phyloP scores from a whole-genome alignment of 805 yeast genomes.

The Candida namnaoensis region DNA sequence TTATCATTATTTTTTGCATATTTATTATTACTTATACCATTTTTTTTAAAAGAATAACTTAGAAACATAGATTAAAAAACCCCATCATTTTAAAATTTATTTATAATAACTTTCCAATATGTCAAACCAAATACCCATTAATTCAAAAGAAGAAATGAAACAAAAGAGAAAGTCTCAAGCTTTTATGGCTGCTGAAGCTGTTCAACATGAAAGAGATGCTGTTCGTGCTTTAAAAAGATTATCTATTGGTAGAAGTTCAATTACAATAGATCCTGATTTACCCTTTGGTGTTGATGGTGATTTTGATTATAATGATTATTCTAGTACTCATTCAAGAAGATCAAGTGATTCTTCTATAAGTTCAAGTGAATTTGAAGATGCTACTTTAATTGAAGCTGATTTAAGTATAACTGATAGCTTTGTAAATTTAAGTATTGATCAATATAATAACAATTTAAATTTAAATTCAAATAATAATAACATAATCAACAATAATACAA shows the following conservation, averaged over 20 bases:
- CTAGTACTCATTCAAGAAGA: conserved; percentile 10
- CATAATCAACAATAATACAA: background rate
- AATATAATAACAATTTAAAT: conserved; percentile 1
- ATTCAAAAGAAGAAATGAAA: background rate
- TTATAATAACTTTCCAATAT: no score
- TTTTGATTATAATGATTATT: conserved; percentile 20
- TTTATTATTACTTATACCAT: no score
- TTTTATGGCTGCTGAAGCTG: conserved; percentile 62
- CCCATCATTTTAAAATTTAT: no score
- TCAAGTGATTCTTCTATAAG: conserved; percentile 10
- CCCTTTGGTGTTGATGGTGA: conserved; percentile 33
- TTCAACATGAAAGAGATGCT: conserved; percentile 65
- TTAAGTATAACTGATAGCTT: background rate
- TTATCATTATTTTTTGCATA: no score
- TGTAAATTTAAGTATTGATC: conserved; percentile 2
- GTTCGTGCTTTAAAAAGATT: conserved; percentile 68
- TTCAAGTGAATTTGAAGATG: conserved; percentile 2
- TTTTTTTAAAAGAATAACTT: no score
- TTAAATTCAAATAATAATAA: background rate
- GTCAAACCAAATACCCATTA: background rate
- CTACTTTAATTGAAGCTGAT: conserved; percentile 3
- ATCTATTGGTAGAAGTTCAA: conserved; percentile 51
- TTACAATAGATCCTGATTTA: conserved; percentile 62
- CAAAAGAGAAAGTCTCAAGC: conserved; percentile 34
- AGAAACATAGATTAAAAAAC: no score